Percentiles rank a stretch among this genome's conserved stretches.
These are phyloP conservation scores for Elaphomyces granulatus DNA, from an alignment of 495 filamentous ascomycete species.

Conservation along the genomic window DNA sequence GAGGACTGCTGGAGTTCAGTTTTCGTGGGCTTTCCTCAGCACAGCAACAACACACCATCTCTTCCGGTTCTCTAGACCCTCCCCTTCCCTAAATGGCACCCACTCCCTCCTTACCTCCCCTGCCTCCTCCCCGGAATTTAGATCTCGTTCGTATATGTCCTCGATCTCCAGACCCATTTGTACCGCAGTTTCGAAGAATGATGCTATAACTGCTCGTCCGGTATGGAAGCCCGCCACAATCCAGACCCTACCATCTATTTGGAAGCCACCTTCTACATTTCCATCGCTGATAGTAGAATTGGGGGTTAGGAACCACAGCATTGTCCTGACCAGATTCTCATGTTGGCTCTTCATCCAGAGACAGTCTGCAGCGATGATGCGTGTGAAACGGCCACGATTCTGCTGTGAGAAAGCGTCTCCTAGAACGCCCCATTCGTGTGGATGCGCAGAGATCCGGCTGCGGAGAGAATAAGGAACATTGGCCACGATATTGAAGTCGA, in stretches of 20 bases:
- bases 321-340: constrained; percentile 49
- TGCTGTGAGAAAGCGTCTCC: constrained; percentile 36
- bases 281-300: background rate
- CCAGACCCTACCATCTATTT: constrained; percentile 40
- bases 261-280: background rate
- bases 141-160: constrained; percentile 60
- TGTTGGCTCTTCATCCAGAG: constrained; percentile 78
- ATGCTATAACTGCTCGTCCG: constrained; percentile 51
- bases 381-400: constrained; percentile 41
- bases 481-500: constrained; percentile 43
- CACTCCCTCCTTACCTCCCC: constrained; percentile 46
- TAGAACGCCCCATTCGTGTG: constrained; percentile 63
- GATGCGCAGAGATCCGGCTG: constrained; percentile 29
- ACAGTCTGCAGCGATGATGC: constrained; percentile 70
- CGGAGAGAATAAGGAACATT: constrained; percentile 29
- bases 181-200: constrained; percentile 53
- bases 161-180: constrained; percentile 51
- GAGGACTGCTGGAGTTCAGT: no score
- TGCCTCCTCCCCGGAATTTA: constrained; percentile 43
- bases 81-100: constrained; percentile 37
- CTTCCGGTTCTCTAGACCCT: constrained; percentile 52
- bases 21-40: no score
- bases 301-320: constrained; percentile 53
- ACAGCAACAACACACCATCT: constrained; percentile 66
- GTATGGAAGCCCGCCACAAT: constrained; percentile 76